Evolutionary conservation across 2,329 filamentous ascomycete genomes (phyloP), one percentile per base, ranked within the genome.

Genomic region (Graphiopsis chlorocephala): DNA sequence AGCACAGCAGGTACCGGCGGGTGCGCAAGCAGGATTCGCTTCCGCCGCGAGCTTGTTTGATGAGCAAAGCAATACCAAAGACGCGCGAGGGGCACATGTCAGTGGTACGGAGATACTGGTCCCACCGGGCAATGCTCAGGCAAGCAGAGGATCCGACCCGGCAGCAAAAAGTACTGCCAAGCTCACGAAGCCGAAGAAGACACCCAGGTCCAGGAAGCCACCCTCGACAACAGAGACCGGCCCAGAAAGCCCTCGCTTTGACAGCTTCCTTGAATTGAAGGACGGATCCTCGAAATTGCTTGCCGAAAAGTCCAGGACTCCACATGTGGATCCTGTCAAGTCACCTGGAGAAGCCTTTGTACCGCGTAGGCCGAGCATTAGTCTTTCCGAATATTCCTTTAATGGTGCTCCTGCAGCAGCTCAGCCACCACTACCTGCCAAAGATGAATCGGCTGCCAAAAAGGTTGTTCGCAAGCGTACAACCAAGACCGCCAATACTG

Each of bases 321-420:
- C 53, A 3, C 31, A 61, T 4, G 15, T 26, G 14, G 50, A 53
- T 29, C 2, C 26, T 4, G 26, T 20, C n/a, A 20, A n/a, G 26
- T 17, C 50, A 20, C 26, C 17, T n/a, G 8, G 17, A 10, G 29
- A 61, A 8, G 25, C 28, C 50, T 11, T 42, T 25, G n/a, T 25
- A 20, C 61, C 64, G 23, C 64, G 66, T 23, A 61, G 57, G 6
- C 64, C 68, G 6, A 71, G 66, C 53, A 62, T 67, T 28, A 65
- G 64, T 5, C 31, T 71, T 11, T 70, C 69, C 2, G 67, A 67
- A 20, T 66, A 65, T 61, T 65, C 68, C 15, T 69, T 67, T 42
- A 35, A 59, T 17, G 55, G 29, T 17, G 38, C 52, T 17, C 26
- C 25, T 11, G 15, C 33, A 20, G 35, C 60, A 14, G 28, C 26